A percentile compares a stretch with the other conserved stretches of the same genome.
Conservation (phyloP, 2,329 filamentous ascomycete genomes). For the Exophiala aquamarina region DNA sequence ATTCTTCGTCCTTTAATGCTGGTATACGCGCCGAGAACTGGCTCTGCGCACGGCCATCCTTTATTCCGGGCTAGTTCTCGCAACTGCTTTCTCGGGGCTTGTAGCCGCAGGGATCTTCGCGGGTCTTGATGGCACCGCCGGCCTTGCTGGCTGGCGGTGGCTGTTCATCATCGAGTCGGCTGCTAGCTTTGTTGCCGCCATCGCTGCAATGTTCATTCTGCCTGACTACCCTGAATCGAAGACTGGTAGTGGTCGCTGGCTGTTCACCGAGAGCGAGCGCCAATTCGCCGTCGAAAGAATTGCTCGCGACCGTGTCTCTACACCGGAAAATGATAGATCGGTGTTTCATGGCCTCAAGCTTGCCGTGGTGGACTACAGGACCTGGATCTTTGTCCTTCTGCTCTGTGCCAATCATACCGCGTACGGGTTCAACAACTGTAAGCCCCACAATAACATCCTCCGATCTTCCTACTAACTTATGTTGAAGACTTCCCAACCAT, state of each 20-base stretch:
- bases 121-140: conserved; percentile 57
- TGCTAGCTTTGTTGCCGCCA: conserved; percentile 43
- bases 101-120: conserved; percentile 58
- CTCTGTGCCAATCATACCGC: conserved; percentile 25
- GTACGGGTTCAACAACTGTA: conserved; percentile 43
- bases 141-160: conserved; percentile 61
- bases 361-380: conserved; percentile 45
- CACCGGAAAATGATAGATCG: conserved; percentile 30
- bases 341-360: conserved; percentile 52
- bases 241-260: conserved; percentile 29
- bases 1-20: conserved; percentile 63
- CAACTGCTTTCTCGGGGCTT: conserved; percentile 59
- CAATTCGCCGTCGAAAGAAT: conserved; percentile 45
- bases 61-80: conserved; percentile 60
- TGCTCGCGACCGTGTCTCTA: conserved; percentile 6
- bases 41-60: conserved; percentile 54
- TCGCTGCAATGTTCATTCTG: conserved; percentile 42
- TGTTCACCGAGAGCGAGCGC: conserved; percentile 30
- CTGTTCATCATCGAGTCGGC: conserved; percentile 58
- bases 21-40: conserved; percentile 63
- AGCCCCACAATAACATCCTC: neutral
- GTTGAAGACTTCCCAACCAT: conserved; percentile 55
- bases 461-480: neutral
- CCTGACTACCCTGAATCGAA: conserved; percentile 45
- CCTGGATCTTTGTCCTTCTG: conserved; percentile 41